A percentile compares a stretch with the other conserved stretches of the same genome.
Conservation (phyloP, 768 basidiomycete genomes). For the Crucibulum laeve region DNA sequence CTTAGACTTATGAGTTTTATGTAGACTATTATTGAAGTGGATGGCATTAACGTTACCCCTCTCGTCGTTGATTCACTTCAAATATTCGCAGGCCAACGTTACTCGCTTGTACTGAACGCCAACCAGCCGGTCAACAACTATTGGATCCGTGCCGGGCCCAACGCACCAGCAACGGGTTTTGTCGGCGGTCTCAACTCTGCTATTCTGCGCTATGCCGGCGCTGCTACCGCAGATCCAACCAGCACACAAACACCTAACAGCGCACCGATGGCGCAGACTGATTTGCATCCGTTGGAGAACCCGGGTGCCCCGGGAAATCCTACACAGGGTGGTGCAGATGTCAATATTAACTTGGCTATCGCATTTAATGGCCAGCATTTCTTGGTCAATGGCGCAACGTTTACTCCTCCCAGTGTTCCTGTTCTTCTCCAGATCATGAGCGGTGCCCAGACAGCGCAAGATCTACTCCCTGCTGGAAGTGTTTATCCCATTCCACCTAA, state of each 20-base stretch:
- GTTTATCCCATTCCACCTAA: constrained; percentile 29
- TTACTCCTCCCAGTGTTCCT: constrained; percentile 30
- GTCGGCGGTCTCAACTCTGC: constrained; percentile 33
- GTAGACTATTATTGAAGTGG: constrained; percentile 28
- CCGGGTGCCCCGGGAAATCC: constrained; percentile 20
- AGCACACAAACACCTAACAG: constrained; percentile 11
- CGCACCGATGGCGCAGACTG: constrained; percentile 21
- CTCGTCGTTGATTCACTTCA: constrained; percentile 32
- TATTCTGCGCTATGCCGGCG: constrained; percentile 36
- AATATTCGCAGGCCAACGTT: constrained; percentile 36
- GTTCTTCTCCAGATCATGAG: constrained; percentile 19
- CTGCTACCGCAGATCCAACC: constrained; percentile 20
- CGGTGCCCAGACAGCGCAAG: constrained; percentile 28
- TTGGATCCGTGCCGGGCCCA: constrained; percentile 37
- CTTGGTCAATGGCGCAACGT: constrained; percentile 24
- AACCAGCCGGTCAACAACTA: constrained; percentile 30
- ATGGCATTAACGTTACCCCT: constrained; percentile 26
- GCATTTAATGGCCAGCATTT: constrained; percentile 14
- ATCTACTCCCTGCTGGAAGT: constrained; percentile 23
- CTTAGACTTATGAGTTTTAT: neutral
- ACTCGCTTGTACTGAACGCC: constrained; percentile 37
- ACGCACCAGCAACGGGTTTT: constrained; percentile 12
- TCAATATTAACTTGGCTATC: constrained; percentile 15
- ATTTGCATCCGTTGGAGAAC: constrained; percentile 15
- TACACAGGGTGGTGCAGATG: constrained; percentile 25